phyloP scores from a whole-genome alignment of 441 rosid genomes.

The Pelargonium fulgidum region DNA sequence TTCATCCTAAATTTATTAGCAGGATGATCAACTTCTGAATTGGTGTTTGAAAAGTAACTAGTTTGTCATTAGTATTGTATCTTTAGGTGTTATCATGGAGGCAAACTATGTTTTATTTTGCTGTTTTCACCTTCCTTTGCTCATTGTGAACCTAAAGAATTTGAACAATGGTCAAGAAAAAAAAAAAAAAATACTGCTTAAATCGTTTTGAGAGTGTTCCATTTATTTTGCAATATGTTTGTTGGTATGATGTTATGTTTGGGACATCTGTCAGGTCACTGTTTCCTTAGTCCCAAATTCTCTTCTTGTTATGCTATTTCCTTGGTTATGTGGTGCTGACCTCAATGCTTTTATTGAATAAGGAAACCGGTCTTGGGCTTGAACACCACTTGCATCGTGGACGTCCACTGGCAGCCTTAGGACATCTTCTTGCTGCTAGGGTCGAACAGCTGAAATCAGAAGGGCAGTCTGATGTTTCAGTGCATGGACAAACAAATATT shows the following conservation, averaged over 20 bases:
- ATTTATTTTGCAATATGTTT: background rate
- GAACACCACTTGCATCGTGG: constrained; percentile 98
- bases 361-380: constrained; percentile 88
- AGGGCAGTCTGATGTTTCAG: constrained; percentile 44
- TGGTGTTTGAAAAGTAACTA: background rate
- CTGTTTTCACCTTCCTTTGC: background rate
- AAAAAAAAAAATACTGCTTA: background rate
- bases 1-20: background rate
- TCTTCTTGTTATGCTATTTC: background rate
- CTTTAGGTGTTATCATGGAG: background rate
- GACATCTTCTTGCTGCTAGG: constrained; percentile 69
- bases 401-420: constrained; percentile 93
- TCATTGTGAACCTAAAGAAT: background rate
- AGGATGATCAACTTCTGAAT: background rate
- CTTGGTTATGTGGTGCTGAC: constrained; percentile 2
- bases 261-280: background rate
- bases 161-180: background rate
- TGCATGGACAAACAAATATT: constrained; percentile 59
- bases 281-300: background rate
- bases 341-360: constrained; percentile 18
- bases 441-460: constrained; percentile 63
- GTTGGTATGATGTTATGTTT: background rate
- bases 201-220: background rate
- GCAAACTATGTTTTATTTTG: background rate
- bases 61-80: no score